These are phyloP conservation scores for Rubia tinctorum DNA, from an alignment of 305 asterid genomes.

Conservation along the genomic window DNA sequence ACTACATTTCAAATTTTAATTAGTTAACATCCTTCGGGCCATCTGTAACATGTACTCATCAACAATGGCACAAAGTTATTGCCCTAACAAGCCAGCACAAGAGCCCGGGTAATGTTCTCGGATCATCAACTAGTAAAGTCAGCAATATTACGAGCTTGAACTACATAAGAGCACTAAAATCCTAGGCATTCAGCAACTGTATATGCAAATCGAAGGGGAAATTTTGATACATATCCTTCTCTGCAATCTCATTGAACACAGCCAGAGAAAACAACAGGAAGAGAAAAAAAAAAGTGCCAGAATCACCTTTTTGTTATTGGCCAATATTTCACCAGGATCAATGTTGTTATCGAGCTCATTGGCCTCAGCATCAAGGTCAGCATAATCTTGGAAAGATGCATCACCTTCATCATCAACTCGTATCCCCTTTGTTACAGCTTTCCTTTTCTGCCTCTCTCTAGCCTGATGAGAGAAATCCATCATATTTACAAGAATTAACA, in stretches of 20 bases:
- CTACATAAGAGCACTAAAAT: neutral
- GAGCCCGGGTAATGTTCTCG: neutral
- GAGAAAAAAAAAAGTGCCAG: conserved; percentile 22
- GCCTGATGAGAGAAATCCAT: conserved; percentile 50
- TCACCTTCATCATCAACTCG: conserved; percentile 86
- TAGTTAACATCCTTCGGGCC: neutral
- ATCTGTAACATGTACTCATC: neutral
- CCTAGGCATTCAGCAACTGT: neutral
- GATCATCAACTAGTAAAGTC: neutral
- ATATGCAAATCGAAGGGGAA: neutral
- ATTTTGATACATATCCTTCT: neutral
- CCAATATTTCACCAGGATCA: conserved; percentile 54
- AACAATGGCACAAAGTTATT: neutral
- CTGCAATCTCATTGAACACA: neutral
- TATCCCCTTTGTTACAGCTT: conserved; percentile 70
- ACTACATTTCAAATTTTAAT: neutral
- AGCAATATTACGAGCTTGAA: neutral
- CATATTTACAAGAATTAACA: conserved; percentile 9
- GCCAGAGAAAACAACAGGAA: too few species aligned
- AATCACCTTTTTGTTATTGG: conserved; percentile 71
- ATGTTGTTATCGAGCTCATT: conserved; percentile 47
- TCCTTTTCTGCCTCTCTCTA: conserved; percentile 85
- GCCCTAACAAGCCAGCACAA: too few species aligned
- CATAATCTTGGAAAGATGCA: conserved; percentile 76
- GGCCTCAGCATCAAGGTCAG: conserved; percentile 40